Percentiles rank a stretch among this genome's conserved stretches.
phyloP scores from a whole-genome alignment of 352 stramenopile genomes.

The Phytopythium ostracodes region DNA sequence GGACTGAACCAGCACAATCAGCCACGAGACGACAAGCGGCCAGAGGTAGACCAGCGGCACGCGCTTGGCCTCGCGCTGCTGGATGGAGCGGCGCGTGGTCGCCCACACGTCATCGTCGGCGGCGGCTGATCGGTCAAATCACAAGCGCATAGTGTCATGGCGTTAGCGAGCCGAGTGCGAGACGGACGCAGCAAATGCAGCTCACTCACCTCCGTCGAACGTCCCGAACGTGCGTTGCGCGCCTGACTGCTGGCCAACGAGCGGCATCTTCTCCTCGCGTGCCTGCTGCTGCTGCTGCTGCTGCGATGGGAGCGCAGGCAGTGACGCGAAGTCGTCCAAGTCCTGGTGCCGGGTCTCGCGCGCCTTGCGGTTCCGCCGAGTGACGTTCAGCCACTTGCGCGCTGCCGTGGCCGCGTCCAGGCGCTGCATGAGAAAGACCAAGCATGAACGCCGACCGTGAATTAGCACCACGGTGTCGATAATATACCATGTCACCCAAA shows the following conservation, averaged over 20 bases:
- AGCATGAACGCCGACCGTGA: no score
- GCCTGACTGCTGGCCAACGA: not conserved
- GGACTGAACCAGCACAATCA: constrained; percentile 66
- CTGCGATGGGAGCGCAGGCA: constrained; percentile 32
- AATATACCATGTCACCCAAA: no score
- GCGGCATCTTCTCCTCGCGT: constrained; percentile 9
- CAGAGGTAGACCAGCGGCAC: constrained; percentile 60
- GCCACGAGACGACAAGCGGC: constrained; percentile 59
- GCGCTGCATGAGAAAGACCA: constrained; percentile 24
- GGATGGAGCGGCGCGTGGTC: constrained; percentile 37
- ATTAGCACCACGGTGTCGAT: not conserved
- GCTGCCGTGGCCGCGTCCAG: constrained; percentile 63
- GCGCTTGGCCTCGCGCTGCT: constrained; percentile 38
- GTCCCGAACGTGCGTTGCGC: not conserved
- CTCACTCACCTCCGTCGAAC: not conserved
- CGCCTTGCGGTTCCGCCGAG: constrained; percentile 48
- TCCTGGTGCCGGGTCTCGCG: constrained; percentile 41
- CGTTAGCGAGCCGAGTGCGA: not conserved
- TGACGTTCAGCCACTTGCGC: constrained; percentile 56
- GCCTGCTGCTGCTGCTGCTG: constrained; percentile 12
- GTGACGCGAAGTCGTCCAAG: constrained; percentile 57
- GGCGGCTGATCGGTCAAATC: not conserved
- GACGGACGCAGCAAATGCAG: not conserved
- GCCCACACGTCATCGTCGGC: constrained; percentile 34
- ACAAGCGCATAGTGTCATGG: not conserved